Evolutionary conservation across 2,329 filamentous ascomycete genomes (phyloP).

Genomic region (Fusarium pseudograminearum): DNA sequence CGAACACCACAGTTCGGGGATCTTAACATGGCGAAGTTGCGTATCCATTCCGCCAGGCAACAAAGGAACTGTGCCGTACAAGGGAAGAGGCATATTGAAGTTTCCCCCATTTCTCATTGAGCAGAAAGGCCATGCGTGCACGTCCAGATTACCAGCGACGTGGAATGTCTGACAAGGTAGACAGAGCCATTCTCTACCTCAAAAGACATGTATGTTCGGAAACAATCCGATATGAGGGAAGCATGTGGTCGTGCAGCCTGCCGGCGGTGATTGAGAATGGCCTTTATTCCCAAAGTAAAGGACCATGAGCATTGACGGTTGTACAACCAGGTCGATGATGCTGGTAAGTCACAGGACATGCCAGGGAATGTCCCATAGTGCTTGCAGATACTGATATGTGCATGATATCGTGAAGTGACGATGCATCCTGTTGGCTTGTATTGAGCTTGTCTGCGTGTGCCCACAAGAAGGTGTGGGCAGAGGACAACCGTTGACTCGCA

Average conservation of each 20-base stretch:
- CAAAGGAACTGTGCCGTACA: neutral
- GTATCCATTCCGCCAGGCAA: neutral
- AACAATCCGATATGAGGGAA: constrained; percentile 61
- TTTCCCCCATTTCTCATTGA: neutral
- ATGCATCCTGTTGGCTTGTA: too few species aligned
- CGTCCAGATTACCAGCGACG: neutral
- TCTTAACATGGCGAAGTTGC: neutral
- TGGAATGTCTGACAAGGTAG: neutral
- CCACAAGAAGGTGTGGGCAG: neutral
- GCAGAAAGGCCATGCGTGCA: neutral
- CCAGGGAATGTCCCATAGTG: constrained; percentile 56
- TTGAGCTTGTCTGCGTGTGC: neutral
- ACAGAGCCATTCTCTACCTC: neutral
- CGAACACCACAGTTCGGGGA: neutral
- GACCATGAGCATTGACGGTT: constrained; percentile 67
- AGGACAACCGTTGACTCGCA: neutral
- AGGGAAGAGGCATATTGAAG: neutral
- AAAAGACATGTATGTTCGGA: neutral
- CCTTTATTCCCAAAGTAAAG: constrained; percentile 65
- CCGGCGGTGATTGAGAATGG: constrained; percentile 67
- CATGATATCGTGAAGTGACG: fast-evolving
- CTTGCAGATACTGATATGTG: constrained; percentile 61
- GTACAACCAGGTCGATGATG: constrained; percentile 65
- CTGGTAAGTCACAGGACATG: constrained; percentile 58
- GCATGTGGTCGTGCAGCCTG: constrained; percentile 64